Conservation (phyloP, 495 filamentous ascomycete genomes). For the Podospora sp. region DNA sequence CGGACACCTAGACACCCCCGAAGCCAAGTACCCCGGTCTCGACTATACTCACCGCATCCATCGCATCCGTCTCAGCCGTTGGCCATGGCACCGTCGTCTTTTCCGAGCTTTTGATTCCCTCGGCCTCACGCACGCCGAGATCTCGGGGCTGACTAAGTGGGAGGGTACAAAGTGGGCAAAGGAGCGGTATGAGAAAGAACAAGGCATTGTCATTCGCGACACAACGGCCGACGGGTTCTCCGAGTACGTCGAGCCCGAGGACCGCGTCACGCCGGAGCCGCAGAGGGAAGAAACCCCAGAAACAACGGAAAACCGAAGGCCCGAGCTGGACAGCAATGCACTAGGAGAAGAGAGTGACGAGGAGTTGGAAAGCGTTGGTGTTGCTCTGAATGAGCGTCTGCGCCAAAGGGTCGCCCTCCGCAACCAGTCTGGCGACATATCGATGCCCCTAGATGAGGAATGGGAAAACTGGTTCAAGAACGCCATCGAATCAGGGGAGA, state of each 20-base stretch:
- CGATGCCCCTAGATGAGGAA: slow-evolving; percentile 70
- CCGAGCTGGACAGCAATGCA: slow-evolving; percentile 38
- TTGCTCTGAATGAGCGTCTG: slow-evolving; percentile 73
- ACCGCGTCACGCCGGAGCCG: slow-evolving; percentile 43
- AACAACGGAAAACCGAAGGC: slow-evolving; percentile 21
- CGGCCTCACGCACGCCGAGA: slow-evolving; percentile 74
- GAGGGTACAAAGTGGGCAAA: slow-evolving; percentile 92
- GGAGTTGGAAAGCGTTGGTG: slow-evolving; percentile 70
- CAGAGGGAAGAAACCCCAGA: slow-evolving; percentile 11
- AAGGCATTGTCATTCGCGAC: slow-evolving; percentile 70
- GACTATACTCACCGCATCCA: slow-evolving; percentile 82
- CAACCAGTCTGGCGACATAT: slow-evolving; percentile 61
- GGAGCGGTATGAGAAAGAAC: slow-evolving; percentile 79
- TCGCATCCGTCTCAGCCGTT: slow-evolving; percentile 80
- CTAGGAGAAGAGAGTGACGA: slow-evolving; percentile 65
- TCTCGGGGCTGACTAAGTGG: slow-evolving; percentile 81
- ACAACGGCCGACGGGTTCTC: slow-evolving; percentile 73
- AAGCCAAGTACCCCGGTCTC: slow-evolving; percentile 88
- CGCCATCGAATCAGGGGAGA: slow-evolving; percentile 63
- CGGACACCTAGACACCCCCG: slow-evolving; percentile 78
- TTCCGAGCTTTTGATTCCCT: slow-evolving; percentile 83
- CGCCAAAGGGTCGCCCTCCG: slow-evolving; percentile 65
- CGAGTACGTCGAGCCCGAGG: slow-evolving; percentile 53
- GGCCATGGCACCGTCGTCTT: slow-evolving; percentile 75
- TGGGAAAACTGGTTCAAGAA: slow-evolving; percentile 90